Conservation (phyloP, 306 rosid species). For the Trifolium fragiferum region DNA sequence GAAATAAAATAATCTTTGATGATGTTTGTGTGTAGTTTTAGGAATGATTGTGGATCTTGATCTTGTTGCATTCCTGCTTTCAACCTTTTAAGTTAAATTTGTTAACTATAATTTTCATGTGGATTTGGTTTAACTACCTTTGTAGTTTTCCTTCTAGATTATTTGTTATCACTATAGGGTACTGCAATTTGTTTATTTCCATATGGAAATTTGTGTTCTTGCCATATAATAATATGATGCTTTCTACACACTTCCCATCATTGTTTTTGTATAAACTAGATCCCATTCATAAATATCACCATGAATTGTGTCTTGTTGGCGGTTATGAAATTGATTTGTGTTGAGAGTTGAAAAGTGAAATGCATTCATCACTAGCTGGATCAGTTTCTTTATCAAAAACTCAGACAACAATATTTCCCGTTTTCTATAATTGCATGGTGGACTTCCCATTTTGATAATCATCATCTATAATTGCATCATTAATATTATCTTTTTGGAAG, state of each 20-base stretch:
- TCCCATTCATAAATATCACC: not conserved
- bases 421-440: not conserved
- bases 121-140: too few relatives aligned
- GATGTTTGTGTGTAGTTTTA: not conserved
- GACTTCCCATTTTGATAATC: conserved; percentile 12
- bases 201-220: not conserved
- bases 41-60: not conserved
- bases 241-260: not conserved
- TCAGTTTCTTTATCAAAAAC: conserved; percentile 6
- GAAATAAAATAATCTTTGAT: not conserved
- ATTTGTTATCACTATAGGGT: too few relatives aligned
- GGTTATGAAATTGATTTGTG: not conserved
- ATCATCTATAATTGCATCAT: conserved; percentile 1
- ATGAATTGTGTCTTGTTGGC: not conserved
- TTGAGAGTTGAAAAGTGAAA: conserved; percentile 26
- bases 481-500: conserved; percentile 23
- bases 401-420: not conserved
- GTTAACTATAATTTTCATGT: too few relatives aligned
- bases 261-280: conserved; percentile 10
- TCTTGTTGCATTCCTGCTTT: conserved; percentile 18
- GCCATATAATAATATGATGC: not conserved
- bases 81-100: too few relatives aligned
- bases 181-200: too few relatives aligned
- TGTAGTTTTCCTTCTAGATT: too few relatives aligned
- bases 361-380: not conserved